phyloP scores from a whole-genome alignment of 1,139 yeast genomes.

The Lodderomyces metapsilosis region DNA sequence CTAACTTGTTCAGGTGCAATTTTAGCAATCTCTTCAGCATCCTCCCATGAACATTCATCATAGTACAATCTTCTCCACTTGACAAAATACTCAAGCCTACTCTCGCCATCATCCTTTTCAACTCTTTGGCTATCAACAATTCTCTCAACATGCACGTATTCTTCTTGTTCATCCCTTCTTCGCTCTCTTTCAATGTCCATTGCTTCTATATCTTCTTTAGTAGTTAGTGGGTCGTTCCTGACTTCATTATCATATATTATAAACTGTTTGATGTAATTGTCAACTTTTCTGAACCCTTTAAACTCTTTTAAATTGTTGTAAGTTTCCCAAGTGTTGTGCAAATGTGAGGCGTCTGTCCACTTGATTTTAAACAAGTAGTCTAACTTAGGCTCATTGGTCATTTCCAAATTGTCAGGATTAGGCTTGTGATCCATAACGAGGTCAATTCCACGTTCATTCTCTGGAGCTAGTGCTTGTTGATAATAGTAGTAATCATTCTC shows the following conservation, averaged over 20 bases:
- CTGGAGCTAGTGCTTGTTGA: conserved; percentile 33
- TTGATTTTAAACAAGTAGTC: conserved; percentile 70
- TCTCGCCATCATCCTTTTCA: conserved; percentile 51
- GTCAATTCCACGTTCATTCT: conserved; percentile 49
- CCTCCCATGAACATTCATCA: conserved; percentile 97
- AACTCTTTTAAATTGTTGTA: conserved; percentile 54
- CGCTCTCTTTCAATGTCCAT: conserved; percentile 91
- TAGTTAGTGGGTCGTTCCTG: conserved; percentile 74
- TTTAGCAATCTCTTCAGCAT: conserved; percentile 81
- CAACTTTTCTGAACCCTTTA: conserved; percentile 83
- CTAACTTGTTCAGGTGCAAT: conserved; percentile 84
- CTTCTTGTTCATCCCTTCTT: conserved; percentile 77
- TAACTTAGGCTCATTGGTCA: conserved; percentile 54
- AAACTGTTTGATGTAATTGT: conserved; percentile 82
- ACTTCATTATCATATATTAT: conserved; percentile 73
- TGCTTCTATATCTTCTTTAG: conserved; percentile 87
- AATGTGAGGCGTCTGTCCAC: conserved; percentile 86
- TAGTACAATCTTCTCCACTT: conserved; percentile 94
- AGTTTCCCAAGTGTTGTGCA: conserved; percentile 94
- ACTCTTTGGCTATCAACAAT: conserved; percentile 85
- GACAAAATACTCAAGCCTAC: conserved; percentile 75
- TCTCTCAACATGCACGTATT: conserved; percentile 84
- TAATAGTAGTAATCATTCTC: conserved; percentile 41
- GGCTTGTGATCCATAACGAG: conserved; percentile 53
- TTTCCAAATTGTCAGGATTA: conserved; percentile 34